Evolutionary conservation across 2,329 filamentous ascomycete species (phyloP), one percentile per base, ranked within the genome.

Genomic region (Pleoardoris graminearum): DNA sequence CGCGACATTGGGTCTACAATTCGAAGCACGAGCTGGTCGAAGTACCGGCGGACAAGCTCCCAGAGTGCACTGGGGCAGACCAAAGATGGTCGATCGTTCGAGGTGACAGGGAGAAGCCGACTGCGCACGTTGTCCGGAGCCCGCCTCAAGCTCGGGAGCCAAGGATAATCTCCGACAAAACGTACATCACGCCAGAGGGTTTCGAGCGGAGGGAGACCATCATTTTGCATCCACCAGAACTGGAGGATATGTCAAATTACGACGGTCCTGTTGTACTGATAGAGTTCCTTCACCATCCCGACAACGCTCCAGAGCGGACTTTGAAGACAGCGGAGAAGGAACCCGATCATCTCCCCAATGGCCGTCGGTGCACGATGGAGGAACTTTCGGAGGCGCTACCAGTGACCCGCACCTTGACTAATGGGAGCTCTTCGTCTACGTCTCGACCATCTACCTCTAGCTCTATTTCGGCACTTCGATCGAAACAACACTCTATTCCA

Each of bases 1-100:
- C 81, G 0, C 76, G 78, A 10, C 81, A 84, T 62, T 83, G 80
- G 65, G 69, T 79, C 2, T 76, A 73, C 4, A 59, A 68, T 14
- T 60, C 70, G 3, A 62, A 68, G 2, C 60, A 65, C 0, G 56
- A 69, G 7, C 68, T 80, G 7, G 65, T 73, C 12, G 79, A 82
- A 57, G 76, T 83, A 7, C 68, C 76, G 1, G 78, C 72, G n/a
- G 67, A 71, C 6, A 61, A 76, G 33, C 55, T 79, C 1, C 75
- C 75, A 0, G 66, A 68, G 8, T 63, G 62, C 25, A 67, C 63
- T 7, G 66, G 62, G 4, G 48, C 59, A 2, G 64, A 68, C 23
- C 63, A 68, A 36, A 56, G 61, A 51, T 70, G 68, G 68, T 62
- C 59, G 7, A 62, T 71, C 32, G 58, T 61, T 4, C 32, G 44